These are phyloP conservation scores for Boletus eberwhitei DNA, from an alignment of 768 basidiomycete species.

Conservation along the genomic window DNA sequence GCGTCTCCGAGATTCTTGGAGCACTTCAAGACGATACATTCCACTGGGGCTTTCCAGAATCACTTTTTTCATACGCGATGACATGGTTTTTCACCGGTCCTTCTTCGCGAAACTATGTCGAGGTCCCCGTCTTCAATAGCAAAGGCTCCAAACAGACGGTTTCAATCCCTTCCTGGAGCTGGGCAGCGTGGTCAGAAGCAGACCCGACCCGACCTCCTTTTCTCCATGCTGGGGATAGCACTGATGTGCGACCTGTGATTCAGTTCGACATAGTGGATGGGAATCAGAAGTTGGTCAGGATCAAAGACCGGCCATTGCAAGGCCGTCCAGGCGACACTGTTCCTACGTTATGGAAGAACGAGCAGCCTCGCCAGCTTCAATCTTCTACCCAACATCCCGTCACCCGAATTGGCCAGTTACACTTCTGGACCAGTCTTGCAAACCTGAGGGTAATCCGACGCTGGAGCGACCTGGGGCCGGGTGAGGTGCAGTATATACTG, in stretches of 20 bases:
- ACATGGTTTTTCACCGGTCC: slow-evolving; percentile 4
- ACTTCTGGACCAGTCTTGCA: slow-evolving; percentile 16
- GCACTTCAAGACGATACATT: slow-evolving; percentile 10
- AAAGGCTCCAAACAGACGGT: slow-evolving; percentile 5
- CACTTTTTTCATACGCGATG: slow-evolving; percentile 10
- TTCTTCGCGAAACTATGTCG: neutral
- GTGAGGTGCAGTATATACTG: neutral
- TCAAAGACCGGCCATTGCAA: neutral
- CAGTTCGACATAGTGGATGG: slow-evolving; percentile 8
- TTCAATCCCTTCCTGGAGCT: slow-evolving; percentile 19
- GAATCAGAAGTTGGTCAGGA: neutral
- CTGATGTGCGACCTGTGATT: neutral
- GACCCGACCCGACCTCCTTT: neutral
- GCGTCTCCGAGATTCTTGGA: slow-evolving; percentile 11
- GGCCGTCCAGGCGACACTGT: neutral
- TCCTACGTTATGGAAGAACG: neutral
- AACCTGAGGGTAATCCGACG: neutral
- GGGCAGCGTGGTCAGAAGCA: slow-evolving; percentile 9
- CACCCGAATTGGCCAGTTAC: slow-evolving; percentile 1
- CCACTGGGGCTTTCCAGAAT: slow-evolving; percentile 16
- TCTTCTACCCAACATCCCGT: neutral
- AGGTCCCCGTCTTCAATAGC: slow-evolving; percentile 1
- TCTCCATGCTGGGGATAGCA: neutral
- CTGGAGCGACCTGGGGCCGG: neutral
- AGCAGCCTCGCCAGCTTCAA: neutral